These are phyloP conservation scores for Babesia divergens DNA, from an alignment of 169 alveolate species.

Conservation along the genomic window DNA sequence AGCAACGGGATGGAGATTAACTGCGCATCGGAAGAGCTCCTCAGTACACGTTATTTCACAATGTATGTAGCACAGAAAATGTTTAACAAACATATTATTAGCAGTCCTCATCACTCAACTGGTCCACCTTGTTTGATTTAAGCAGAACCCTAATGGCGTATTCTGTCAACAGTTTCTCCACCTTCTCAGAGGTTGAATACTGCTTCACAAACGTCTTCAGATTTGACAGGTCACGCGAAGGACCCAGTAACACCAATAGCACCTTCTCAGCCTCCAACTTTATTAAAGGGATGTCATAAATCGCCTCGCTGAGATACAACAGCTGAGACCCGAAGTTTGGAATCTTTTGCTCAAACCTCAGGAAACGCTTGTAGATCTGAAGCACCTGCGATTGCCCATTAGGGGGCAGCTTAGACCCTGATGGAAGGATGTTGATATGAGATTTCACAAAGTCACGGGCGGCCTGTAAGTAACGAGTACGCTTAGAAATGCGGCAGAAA, in stretches of 20 bases:
- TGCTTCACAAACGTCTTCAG: not conserved
- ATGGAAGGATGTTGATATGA: slow-evolving; percentile 10
- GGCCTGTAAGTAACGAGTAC: not conserved
- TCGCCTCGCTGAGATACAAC: slow-evolving; percentile 15
- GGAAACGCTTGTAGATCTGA: slow-evolving; percentile 30
- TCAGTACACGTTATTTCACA: too few species aligned
- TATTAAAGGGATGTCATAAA: slow-evolving; percentile 11
- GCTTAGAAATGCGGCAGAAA: slow-evolving; percentile 25
- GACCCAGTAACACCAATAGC: slow-evolving; percentile 21
- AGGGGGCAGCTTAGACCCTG: slow-evolving; percentile 38
- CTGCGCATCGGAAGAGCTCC: too few species aligned
- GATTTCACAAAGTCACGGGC: slow-evolving; percentile 33
- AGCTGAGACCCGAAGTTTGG: slow-evolving; percentile 29
- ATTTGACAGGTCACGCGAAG: not conserved
- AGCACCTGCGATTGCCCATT: slow-evolving; percentile 22
- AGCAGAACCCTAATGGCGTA: slow-evolving; percentile 11
- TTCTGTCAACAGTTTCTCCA: slow-evolving; percentile 8
- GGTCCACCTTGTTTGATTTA: slow-evolving; percentile 26
- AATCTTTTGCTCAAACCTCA: slow-evolving; percentile 9
- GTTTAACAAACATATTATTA: too few species aligned
- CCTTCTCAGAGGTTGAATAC: slow-evolving; percentile 23
- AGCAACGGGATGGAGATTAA: too few species aligned
- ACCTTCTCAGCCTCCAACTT: slow-evolving; percentile 35
- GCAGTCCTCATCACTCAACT: slow-evolving; percentile 32
- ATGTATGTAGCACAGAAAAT: too few species aligned